Evolutionary conservation across 306 rosid genomes (phyloP).

Genomic region (Rosa persica): DNA sequence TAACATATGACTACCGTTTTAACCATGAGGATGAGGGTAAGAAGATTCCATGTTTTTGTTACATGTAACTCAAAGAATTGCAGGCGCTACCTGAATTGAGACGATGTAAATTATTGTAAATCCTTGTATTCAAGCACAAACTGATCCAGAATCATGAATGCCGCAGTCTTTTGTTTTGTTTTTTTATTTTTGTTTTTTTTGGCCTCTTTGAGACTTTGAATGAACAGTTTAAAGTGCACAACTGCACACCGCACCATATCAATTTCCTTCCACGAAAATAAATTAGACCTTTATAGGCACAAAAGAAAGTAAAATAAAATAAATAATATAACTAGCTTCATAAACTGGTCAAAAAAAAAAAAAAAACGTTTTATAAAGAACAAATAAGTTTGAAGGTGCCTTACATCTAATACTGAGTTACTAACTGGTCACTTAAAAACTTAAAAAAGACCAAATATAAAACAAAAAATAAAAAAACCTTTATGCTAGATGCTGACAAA

Average conservation of each 20-base stretch:
- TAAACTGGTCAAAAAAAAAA: background rate
- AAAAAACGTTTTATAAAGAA: background rate
- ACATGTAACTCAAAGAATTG: constrained; percentile 61
- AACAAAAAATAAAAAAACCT: background rate
- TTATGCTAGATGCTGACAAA: background rate
- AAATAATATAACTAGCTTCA: no score
- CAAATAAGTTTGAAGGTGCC: background rate
- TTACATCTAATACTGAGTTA: background rate
- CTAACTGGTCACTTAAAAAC: background rate
- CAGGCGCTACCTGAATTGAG: constrained; percentile 65
- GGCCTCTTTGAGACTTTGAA: background rate
- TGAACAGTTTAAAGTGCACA: background rate
- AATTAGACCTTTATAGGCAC: background rate
- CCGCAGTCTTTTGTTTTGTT: constrained; percentile 16
- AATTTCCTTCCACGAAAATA: background rate
- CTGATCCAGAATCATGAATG: background rate
- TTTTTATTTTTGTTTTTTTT: background rate
- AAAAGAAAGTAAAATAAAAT: background rate
- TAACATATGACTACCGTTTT: constrained; percentile 67
- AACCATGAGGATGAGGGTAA: constrained; percentile 75
- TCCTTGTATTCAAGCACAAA: background rate
- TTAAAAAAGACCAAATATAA: background rate
- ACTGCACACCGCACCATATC: background rate
- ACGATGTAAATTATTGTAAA: constrained; percentile 12
- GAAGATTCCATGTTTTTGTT: constrained; percentile 72